Percentiles rank a stretch among this genome's conserved stretches.
Conservation (phyloP, 352 stramenopile species). For the Phytophthora pluvialis region DNA sequence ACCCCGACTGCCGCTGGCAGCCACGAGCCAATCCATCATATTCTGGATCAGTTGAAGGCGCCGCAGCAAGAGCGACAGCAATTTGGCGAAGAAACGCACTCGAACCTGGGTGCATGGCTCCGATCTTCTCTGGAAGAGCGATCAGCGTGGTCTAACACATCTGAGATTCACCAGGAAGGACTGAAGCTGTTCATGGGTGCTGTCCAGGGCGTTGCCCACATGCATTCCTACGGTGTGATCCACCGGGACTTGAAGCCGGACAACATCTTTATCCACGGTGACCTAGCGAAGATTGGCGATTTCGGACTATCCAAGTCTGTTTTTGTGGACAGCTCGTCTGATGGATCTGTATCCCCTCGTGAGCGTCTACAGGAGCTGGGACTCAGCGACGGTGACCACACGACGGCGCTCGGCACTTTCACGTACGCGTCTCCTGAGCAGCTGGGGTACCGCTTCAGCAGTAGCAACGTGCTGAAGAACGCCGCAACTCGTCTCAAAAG, state of each 20-base stretch:
- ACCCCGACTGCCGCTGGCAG: slow-evolving; percentile 24
- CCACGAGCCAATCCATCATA: slow-evolving; percentile 52
- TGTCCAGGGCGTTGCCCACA: slow-evolving; percentile 75
- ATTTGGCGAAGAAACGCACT: slow-evolving; percentile 46
- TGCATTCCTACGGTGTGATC: slow-evolving; percentile 76
- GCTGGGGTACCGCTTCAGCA: slow-evolving; percentile 66
- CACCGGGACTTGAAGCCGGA: slow-evolving; percentile 81
- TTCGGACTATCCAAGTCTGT: slow-evolving; percentile 75
- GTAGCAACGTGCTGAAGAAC: slow-evolving; percentile 44
- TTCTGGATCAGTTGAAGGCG: slow-evolving; percentile 50
- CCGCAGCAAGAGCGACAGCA: slow-evolving; percentile 34
- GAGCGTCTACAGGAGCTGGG: slow-evolving; percentile 31
- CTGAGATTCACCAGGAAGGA: slow-evolving; percentile 59
- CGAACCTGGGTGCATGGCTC: slow-evolving; percentile 74
- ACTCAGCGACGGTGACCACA: slow-evolving; percentile 62
- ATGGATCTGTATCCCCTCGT: slow-evolving; percentile 23
- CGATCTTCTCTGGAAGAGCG: slow-evolving; percentile 65
- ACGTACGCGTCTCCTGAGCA: slow-evolving; percentile 90
- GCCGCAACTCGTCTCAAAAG: slow-evolving; percentile 65
- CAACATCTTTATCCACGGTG: slow-evolving; percentile 76
- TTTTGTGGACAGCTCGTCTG: slow-evolving; percentile 35
- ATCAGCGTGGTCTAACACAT: slow-evolving; percentile 41
- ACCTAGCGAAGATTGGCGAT: slow-evolving; percentile 72
- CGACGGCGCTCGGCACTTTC: slow-evolving; percentile 81
- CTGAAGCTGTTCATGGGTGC: slow-evolving; percentile 70